phyloP scores from a whole-genome alignment of 1,139 yeast species.

The Nematodospora anomalae region DNA sequence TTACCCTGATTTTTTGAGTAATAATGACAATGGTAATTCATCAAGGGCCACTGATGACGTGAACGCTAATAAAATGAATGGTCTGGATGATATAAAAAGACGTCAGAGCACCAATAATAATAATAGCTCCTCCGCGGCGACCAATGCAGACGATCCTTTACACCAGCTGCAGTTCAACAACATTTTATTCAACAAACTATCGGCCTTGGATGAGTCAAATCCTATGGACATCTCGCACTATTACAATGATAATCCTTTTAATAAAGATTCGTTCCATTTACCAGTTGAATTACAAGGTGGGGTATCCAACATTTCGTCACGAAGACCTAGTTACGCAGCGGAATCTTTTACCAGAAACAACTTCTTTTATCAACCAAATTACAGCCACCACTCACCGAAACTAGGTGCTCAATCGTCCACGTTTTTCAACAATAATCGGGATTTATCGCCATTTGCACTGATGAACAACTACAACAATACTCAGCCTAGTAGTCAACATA shows the following conservation, averaged over 20 bases:
- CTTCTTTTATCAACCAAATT: conserved; percentile 10
- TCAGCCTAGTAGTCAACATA: conserved; percentile 8
- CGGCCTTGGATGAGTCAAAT: conserved; percentile 21
- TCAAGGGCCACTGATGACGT: conserved; percentile 2
- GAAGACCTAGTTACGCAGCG: conserved; percentile 68
- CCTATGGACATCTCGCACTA: conserved; percentile 9
- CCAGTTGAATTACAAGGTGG: conserved; percentile 68
- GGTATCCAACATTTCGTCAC: conserved; percentile 55
- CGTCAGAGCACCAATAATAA: not conserved
- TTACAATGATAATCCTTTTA: conserved; percentile 5
- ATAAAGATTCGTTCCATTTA: conserved; percentile 39
- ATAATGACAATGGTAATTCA: conserved; percentile 2
- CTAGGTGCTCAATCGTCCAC: conserved; percentile 9
- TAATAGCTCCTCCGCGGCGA: conserved; percentile 2
- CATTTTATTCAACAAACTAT: conserved; percentile 29
- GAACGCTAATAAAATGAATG: conserved; percentile 7
- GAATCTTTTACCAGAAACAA: conserved; percentile 50
- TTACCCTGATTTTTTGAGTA: conserved; percentile 38
- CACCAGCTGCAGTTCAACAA: conserved; percentile 25
- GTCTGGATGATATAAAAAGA: conserved; percentile 9
- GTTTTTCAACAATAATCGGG: conserved; percentile 11
- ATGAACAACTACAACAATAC: conserved; percentile 22
- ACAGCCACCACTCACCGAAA: conserved; percentile 12
- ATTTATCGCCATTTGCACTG: conserved; percentile 23
- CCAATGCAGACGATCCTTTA: conserved; percentile 12